Evolutionary conservation across 2,329 filamentous ascomycete genomes (phyloP).

Genomic region (Colletotrichum caudatum): DNA sequence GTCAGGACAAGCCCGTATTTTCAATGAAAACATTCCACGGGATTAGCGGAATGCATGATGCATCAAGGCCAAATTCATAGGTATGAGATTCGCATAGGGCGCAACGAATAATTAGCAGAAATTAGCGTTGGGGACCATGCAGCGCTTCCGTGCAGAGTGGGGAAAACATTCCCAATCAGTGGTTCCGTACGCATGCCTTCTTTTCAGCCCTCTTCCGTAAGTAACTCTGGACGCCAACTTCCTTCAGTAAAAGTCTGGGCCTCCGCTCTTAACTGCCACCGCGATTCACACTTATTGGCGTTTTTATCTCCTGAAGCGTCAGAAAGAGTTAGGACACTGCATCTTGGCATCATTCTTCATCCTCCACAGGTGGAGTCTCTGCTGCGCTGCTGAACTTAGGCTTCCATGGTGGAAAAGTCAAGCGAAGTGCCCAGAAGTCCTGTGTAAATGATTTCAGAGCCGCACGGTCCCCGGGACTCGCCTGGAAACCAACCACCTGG

Average conservation of each 20-base stretch:
- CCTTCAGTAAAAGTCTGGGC: not conserved
- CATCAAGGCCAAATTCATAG: slow-evolving; percentile 2
- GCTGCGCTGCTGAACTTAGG: slow-evolving; percentile 10
- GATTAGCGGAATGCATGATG: not conserved
- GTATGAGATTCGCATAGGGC: slow-evolving; percentile 1
- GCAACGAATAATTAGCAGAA: slow-evolving; percentile 4
- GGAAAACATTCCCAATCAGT: slow-evolving; percentile 5
- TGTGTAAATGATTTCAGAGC: not conserved
- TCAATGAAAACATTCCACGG: slow-evolving; percentile 16
- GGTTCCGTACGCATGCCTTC: not conserved
- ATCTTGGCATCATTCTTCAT: slow-evolving; percentile 12
- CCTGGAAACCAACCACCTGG: too few relatives aligned
- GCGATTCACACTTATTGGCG: too few relatives aligned
- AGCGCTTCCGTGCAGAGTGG: slow-evolving; percentile 21
- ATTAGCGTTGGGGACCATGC: slow-evolving; percentile 3
- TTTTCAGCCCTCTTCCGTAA: not conserved
- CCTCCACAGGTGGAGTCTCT: not conserved
- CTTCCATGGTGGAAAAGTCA: not conserved
- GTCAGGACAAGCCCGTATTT: slow-evolving; percentile 1
- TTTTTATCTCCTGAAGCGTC: not conserved
- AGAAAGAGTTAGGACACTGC: slow-evolving; percentile 1
- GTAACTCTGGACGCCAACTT: slow-evolving; percentile 4
- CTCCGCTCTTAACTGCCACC: not conserved
- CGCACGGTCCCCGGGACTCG: not conserved
- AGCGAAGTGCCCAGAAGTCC: not conserved